phyloP scores from a whole-genome alignment of 1,139 yeast species.

The Kurtzmaniella quercitrusa region DNA sequence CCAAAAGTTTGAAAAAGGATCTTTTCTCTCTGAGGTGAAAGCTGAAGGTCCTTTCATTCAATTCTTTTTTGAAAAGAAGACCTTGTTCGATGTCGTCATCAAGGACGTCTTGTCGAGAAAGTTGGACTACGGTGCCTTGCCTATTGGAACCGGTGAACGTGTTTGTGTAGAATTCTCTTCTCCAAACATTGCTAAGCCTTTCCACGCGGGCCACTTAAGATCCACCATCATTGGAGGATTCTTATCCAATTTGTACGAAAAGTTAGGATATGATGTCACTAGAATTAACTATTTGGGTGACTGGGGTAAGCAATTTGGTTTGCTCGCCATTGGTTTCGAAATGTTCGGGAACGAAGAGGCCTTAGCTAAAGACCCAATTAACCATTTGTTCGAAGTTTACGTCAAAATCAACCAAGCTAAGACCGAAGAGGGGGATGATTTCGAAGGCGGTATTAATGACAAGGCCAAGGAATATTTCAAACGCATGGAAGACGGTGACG shows the following conservation, averaged over 20 bases:
- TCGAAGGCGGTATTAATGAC: constrained; percentile 64
- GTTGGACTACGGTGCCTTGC: constrained; percentile 66
- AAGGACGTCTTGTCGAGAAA: constrained; percentile 65
- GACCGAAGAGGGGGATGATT: constrained; percentile 65
- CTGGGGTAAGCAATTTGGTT: constrained; percentile 99
- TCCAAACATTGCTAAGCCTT: constrained; percentile 98
- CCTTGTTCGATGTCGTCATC: constrained; percentile 65
- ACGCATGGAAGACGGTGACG: constrained; percentile 92
- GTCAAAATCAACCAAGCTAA: constrained; percentile 83
- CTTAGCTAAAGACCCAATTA: constrained; percentile 76
- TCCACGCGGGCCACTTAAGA: constrained; percentile 99
- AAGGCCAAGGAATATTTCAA: constrained; percentile 86
- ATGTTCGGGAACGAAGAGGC: constrained; percentile 79
- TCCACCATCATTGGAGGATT: constrained; percentile 99
- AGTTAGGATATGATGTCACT: constrained; percentile 83
- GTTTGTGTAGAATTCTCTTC: constrained; percentile 88
- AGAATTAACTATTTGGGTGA: constrained; percentile 96
- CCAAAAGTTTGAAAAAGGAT: constrained; percentile 58
- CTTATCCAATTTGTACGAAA: constrained; percentile 83
- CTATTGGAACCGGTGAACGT: constrained; percentile 71
- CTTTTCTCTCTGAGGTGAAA: constrained; percentile 63
- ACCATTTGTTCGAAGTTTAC: constrained; percentile 92
- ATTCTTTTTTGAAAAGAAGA: constrained; percentile 69
- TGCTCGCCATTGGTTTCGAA: constrained; percentile 87
- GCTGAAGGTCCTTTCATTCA: constrained; percentile 92